Evolutionary conservation across 176 grass and related monocot species (phyloP), one percentile per base, ranked within the genome.

Genomic region (Paspalum notatum): DNA sequence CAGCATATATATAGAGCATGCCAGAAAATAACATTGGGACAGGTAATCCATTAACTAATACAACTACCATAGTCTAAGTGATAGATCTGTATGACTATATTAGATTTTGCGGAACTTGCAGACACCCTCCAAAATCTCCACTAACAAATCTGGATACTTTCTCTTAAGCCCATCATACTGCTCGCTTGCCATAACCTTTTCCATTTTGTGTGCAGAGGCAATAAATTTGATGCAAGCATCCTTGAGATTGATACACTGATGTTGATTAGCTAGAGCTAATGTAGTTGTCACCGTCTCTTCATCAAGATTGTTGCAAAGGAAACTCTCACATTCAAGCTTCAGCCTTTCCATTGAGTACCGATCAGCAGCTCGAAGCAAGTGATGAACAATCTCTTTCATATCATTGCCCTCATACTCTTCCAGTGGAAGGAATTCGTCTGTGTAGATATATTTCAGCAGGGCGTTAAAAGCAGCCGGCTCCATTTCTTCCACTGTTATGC

Each of bases 181-280:
- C 46, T 76, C 32, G n/a, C 20, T 72, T 8, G 38, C 5, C 9
- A 40, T 49, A 37, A 57, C 63, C 0, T 26, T 43, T 12, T 44
- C 50, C 50, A 4, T 17, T 14, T 3, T 43, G 18, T 12, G 2
- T n/a, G 20, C 10, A 40, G 25, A 62, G 46, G 2, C 1, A 0
- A 82, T 82, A 49, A 62, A 87, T 10, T 71, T 24, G 43, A 88
- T 6, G 17, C 85, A 88, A 48, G 40, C 25, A 49, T 73, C 68
- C 51, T 65, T 83, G 10, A 82, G 71, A 6, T 24, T 5, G 9
- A 10, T 6, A 0, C 80, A 71, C 1, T 71, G 5, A 51, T 83
- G 80, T 27, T 83, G 70, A 38, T 83, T 62, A 72, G 85, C 79
- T 18, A 88, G 21, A 32, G 50, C 71, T 3, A 88, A 51, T 8